A percentile compares a stretch with the other conserved stretches of the same genome.
Evolutionary conservation across 2,329 filamentous ascomycete species (phyloP).

Genomic region (Beauveria caledonica): DNA sequence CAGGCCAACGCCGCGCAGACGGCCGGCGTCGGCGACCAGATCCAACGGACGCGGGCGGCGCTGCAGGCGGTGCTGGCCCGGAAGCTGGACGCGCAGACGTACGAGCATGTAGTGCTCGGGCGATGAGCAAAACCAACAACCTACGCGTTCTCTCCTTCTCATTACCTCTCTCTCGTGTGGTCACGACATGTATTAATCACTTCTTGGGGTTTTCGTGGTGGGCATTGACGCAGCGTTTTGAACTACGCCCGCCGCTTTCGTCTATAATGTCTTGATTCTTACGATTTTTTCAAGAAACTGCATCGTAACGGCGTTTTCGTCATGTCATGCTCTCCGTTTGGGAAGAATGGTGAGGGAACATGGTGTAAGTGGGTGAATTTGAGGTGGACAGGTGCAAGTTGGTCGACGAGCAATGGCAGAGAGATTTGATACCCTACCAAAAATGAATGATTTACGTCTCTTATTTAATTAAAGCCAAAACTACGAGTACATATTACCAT

Average conservation of each 20-base stretch:
- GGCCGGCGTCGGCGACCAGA: conserved; percentile 41
- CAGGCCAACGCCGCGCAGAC: conserved; percentile 45
- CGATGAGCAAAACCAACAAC: conserved; percentile 5
- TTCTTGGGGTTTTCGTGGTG: no score
- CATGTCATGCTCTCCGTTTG: neutral
- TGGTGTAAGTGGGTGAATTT: no score
- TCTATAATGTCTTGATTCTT: no score
- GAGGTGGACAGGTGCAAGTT: neutral
- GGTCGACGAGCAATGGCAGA: neutral
- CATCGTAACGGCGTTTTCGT: neutral
- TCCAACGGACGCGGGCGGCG: conserved; percentile 39
- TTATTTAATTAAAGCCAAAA: no score
- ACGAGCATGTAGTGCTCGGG: conserved; percentile 42
- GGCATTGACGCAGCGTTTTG: no score
- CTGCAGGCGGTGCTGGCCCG: conserved; percentile 40
- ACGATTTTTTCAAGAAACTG: no score
- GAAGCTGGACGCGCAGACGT: conserved; percentile 35
- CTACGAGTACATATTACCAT: no score
- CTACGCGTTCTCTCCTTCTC: no score
- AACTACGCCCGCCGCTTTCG: no score
- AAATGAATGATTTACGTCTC: neutral
- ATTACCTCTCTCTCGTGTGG: no score
- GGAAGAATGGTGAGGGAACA: no score
- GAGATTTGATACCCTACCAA: neutral
- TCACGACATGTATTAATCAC: no score